Conservation (phyloP, 345 rosid genomes). For the Dipteronia sinensis region DNA sequence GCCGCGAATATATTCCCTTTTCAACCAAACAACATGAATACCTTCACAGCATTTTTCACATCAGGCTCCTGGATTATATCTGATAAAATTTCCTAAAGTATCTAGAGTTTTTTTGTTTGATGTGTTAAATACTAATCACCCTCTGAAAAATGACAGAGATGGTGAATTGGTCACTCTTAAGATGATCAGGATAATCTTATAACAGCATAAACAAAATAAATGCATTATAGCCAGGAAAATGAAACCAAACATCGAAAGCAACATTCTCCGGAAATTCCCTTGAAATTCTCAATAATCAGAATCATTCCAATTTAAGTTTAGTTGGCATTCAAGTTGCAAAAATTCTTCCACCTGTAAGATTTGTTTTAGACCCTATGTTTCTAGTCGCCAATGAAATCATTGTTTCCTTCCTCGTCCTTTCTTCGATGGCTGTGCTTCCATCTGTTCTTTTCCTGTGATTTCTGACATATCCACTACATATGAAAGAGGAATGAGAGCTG, state of each 20-base stretch:
- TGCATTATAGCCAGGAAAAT: background rate
- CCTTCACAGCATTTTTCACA: background rate
- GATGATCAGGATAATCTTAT: background rate
- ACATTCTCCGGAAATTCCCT: background rate
- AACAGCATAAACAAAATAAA: background rate
- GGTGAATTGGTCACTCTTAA: background rate
- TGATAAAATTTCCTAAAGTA: background rate
- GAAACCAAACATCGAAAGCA: background rate
- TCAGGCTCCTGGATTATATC: background rate
- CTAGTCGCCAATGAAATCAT: slow-evolving; percentile 28
- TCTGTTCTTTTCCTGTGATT: slow-evolving; percentile 74
- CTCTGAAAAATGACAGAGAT: background rate
- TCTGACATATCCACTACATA: slow-evolving; percentile 74
- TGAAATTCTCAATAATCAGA: background rate
- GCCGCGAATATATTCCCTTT: background rate
- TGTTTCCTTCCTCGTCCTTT: slow-evolving; percentile 97
- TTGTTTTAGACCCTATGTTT: slow-evolving; percentile 4
- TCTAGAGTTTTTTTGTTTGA: no score
- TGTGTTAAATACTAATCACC: background rate
- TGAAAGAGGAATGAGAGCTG: background rate
- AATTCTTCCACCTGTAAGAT: background rate
- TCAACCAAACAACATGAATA: background rate
- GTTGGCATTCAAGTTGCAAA: slow-evolving; percentile 1
- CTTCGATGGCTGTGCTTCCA: slow-evolving; percentile 66
- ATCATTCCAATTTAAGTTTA: background rate